A percentile compares a stretch with the other conserved stretches of the same genome.
These are phyloP conservation scores for Spizellomyces punctatus DNA, from an alignment of 192 early-diverging fungal species.

Conservation along the genomic window DNA sequence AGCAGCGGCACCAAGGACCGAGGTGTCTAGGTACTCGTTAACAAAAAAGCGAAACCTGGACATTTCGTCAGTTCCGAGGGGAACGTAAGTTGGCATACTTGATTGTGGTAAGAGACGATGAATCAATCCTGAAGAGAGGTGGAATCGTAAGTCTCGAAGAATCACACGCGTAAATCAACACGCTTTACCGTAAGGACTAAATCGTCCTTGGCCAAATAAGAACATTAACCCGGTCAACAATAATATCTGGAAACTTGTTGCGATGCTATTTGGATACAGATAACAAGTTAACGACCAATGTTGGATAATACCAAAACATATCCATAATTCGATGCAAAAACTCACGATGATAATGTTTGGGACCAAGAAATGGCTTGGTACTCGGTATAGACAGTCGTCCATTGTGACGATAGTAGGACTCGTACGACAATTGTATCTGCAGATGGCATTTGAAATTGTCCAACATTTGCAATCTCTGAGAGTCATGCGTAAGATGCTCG, in stretches of 20 bases:
- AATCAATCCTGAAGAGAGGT: background rate
- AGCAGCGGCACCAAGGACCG: background rate
- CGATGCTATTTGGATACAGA: background rate
- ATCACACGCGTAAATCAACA: background rate
- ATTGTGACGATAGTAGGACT: background rate
- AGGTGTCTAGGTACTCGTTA: conserved; percentile 17
- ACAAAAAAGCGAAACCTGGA: conserved; percentile 8
- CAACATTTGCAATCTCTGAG: conserved; percentile 1
- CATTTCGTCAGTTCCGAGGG: conserved; percentile 4
- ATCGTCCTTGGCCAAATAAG: conserved; percentile 4
- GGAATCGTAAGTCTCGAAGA: background rate
- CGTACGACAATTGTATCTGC: background rate
- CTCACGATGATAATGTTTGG: background rate
- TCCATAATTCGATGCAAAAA: background rate
- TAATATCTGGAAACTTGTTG: conserved; percentile 1
- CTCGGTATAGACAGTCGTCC: conserved; percentile 10
- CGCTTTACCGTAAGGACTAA: conserved; percentile 8
- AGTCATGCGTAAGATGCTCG: background rate
- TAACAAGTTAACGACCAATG: too few species aligned
- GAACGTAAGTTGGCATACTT: background rate
- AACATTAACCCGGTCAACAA: conserved; percentile 10
- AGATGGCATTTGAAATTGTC: background rate
- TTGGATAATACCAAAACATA: too few species aligned
- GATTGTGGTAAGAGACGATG: conserved; percentile 7
- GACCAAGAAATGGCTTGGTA: background rate